Conservation (phyloP, 371 early-diverging fungal genomes). For the Zopfochytrium polystomum region DNA sequence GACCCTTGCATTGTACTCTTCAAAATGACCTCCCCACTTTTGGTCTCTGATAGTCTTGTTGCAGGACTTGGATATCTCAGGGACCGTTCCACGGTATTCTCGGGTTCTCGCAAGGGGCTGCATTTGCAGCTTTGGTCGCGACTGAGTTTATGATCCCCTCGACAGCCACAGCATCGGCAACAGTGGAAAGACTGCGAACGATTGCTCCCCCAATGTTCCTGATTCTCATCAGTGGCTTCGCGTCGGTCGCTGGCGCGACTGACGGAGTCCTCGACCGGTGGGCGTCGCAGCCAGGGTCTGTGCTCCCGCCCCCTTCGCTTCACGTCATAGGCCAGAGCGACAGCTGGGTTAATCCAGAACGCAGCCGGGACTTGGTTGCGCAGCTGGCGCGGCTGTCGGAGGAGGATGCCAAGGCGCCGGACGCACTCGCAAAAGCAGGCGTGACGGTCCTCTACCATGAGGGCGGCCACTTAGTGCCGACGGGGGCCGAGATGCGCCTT, state of each 20-base stretch:
- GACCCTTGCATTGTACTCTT: neutral
- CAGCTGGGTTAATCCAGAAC: conserved; percentile 49
- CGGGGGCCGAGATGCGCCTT: conserved; percentile 59
- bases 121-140: conserved; percentile 61
- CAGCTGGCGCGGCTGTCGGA: conserved; percentile 38
- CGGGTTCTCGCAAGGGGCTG: conserved; percentile 75
- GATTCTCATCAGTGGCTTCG: conserved; percentile 61
- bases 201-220: conserved; percentile 60
- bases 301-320: conserved; percentile 34
- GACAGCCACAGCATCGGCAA: neutral
- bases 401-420: conserved; percentile 18
- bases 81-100: conserved; percentile 73
- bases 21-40: neutral
- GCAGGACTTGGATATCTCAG: conserved; percentile 42
- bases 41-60: neutral
- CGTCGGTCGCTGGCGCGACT: conserved; percentile 30
- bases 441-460: conserved; percentile 1
- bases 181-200: neutral
- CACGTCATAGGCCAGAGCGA: conserved; percentile 67
- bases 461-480: conserved; percentile 65
- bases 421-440: conserved; percentile 51
- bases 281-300: neutral
- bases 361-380: conserved; percentile 43
- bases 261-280: conserved; percentile 6
- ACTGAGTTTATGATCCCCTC: conserved; percentile 33